phyloP scores from a whole-genome alignment of 2,329 filamentous ascomycete species.

The Lasiodiplodia theobromae region DNA sequence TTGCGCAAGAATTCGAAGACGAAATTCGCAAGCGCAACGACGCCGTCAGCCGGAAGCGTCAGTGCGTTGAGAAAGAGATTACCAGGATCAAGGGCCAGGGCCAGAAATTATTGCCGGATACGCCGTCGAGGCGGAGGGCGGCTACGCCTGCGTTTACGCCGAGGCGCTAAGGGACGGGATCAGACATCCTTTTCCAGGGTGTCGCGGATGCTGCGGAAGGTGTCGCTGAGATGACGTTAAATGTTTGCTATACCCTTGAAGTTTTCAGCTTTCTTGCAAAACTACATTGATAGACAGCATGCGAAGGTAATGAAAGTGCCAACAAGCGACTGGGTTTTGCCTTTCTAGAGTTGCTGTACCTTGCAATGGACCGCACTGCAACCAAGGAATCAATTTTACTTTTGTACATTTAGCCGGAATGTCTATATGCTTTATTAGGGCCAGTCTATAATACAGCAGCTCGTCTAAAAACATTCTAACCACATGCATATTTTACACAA shows the following conservation, averaged over 20 bases:
- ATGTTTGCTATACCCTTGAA: neutral
- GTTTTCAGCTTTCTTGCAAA: neutral
- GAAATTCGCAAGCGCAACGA: conserved; percentile 63
- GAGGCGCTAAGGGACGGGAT: neutral
- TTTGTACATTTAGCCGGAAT: neutral
- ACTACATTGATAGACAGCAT: neutral
- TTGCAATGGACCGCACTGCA: neutral
- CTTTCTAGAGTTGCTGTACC: conserved; percentile 16
- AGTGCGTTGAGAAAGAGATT: conserved; percentile 58
- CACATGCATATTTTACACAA: conserved; percentile 11
- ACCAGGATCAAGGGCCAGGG: conserved; percentile 63
- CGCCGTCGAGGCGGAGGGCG: conserved; percentile 41
- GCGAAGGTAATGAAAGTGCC: neutral
- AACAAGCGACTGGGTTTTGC: neutral
- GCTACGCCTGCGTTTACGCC: conserved; percentile 1
- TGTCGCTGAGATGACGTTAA: neutral
- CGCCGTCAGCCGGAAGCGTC: conserved; percentile 57
- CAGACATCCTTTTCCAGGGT: neutral
- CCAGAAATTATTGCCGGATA: conserved; percentile 57
- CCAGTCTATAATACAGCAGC: neutral
- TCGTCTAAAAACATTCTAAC: neutral
- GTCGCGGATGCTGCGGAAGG: neutral
- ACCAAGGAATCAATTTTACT: neutral
- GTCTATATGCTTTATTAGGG: conserved; percentile 1
- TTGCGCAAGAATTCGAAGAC: conserved; percentile 61